Conservation (phyloP, 805 yeast genomes). For the Candida namnaoensis region DNA sequence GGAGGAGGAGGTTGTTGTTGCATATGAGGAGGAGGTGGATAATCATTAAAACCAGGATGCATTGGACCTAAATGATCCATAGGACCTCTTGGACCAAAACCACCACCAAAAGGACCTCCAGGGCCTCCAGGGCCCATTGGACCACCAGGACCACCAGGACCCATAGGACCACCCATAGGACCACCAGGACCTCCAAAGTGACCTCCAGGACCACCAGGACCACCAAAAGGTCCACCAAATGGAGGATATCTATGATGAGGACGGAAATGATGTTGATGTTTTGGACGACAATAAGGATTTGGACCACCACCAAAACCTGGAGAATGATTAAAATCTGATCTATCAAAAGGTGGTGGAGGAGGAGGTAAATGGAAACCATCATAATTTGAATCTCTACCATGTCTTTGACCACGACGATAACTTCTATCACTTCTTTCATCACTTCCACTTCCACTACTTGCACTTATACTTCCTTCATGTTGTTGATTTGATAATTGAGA, state of each 20-base stretch:
- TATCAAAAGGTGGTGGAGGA: constrained; percentile 8
- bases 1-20: constrained; percentile 5
- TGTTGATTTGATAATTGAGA: constrained; percentile 7
- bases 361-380: constrained; percentile 2
- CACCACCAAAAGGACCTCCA: background rate
- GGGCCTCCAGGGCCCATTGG: background rate
- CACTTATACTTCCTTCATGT: background rate
- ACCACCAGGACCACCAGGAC: background rate
- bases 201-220: background rate
- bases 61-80: too few species aligned
- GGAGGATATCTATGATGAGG: constrained; percentile 6
- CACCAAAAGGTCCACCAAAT: background rate
- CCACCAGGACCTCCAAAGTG: background rate
- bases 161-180: background rate
- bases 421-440: background rate
- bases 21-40: constrained; percentile 1
- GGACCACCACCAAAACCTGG: background rate
- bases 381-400: background rate
- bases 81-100: background rate
- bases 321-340: background rate
- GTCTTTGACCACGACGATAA: background rate
- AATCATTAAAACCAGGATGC: background rate
- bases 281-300: too few species aligned
- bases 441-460: too few species aligned
- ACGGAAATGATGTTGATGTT: background rate